Evolutionary conservation across 192 early-diverging fungal genomes (phyloP).

Genomic region (Coemansia sp.): DNA sequence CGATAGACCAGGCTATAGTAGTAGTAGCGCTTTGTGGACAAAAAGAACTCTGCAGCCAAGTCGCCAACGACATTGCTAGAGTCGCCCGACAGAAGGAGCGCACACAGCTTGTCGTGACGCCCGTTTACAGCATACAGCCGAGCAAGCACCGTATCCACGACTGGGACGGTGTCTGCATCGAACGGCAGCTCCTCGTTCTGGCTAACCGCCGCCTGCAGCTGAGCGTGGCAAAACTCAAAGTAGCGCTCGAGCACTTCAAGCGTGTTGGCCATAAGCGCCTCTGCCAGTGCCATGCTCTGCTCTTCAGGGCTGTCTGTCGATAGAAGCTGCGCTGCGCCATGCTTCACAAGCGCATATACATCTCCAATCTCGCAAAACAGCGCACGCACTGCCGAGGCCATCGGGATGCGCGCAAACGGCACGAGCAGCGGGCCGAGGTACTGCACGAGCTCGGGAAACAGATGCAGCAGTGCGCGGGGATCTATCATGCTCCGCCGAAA

Average conservation of each 20-base stretch:
- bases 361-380: slow-evolving; percentile 26
- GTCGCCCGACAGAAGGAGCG: slow-evolving; percentile 4
- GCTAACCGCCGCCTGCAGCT: slow-evolving; percentile 4
- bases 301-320: slow-evolving; percentile 9
- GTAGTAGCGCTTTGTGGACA: slow-evolving; percentile 22
- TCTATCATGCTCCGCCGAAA: slow-evolving; percentile 32
- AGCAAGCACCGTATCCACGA: slow-evolving; percentile 37
- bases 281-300: slow-evolving; percentile 5
- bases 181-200: background rate
- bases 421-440: slow-evolving; percentile 29
- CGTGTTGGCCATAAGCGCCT: slow-evolving; percentile 15
- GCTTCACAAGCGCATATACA: slow-evolving; percentile 5
- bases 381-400: slow-evolving; percentile 25
- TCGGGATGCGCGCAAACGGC: slow-evolving; percentile 30
- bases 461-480: slow-evolving; percentile 35
- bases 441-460: slow-evolving; percentile 26
- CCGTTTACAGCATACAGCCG: slow-evolving; percentile 25
- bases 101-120: slow-evolving; percentile 13
- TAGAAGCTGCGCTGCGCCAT: slow-evolving; percentile 7
- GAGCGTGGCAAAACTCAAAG: slow-evolving; percentile 17
- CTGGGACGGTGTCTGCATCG: slow-evolving; percentile 16
- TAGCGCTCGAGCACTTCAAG: slow-evolving; percentile 41
- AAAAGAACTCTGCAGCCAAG: slow-evolving; percentile 19
- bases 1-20: slow-evolving; percentile 31
- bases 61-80: slow-evolving; percentile 15